Base-by-base conservation (phyloP, 345 rosid genomes). In the Acer negundo region DNA sequence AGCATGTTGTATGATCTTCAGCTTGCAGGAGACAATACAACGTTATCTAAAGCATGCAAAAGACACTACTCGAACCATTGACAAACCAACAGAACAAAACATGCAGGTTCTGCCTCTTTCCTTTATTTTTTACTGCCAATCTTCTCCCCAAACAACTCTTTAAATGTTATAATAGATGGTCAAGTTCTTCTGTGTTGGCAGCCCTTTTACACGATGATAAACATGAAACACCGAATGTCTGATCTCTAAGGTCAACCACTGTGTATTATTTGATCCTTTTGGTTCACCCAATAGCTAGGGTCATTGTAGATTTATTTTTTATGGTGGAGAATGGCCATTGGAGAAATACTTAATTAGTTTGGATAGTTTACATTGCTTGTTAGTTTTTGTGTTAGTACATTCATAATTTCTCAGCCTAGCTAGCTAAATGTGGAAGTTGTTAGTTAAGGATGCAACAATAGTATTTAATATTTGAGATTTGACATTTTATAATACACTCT, bases 11-110 rank as follows among this genome's bases (percentile, higher is more conserved):
- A 4, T 77, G 46, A 42, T 71, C 24, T 70, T 71, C 82, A 89
- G 92, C 86, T 79, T 87, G 89, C 86, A 80, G 79, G 85, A 81
- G 47, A 85, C 87, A 56, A 80, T 89, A 67, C 86, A 79, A 69
- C 90, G 89, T 40, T 87, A 87, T 62, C 56, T 81, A 73, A 87
- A 70, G 88, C 85, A 87, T 81, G 72, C 85, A 19, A 85, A 84
- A 77, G 87, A 87, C 28, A 62, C 26, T 73, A 62, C 26, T 70
- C 82, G 79, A 81, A 62, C 70, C 78, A 83, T 20, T 73, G 75
- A 13, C 76, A 84, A 76, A 74, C 84, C 83, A 24, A 71, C 81
- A 16, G 89, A 87, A 67, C 80, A 85, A 78, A 79, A 81, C 81
- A 78, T 81, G 77, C 88, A 87, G 92, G 92, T 87, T 53, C 38